Evolutionary conservation across 2,329 filamentous ascomycete genomes (phyloP).

Genomic region (Pseudogymnoascus verrucosus): DNA sequence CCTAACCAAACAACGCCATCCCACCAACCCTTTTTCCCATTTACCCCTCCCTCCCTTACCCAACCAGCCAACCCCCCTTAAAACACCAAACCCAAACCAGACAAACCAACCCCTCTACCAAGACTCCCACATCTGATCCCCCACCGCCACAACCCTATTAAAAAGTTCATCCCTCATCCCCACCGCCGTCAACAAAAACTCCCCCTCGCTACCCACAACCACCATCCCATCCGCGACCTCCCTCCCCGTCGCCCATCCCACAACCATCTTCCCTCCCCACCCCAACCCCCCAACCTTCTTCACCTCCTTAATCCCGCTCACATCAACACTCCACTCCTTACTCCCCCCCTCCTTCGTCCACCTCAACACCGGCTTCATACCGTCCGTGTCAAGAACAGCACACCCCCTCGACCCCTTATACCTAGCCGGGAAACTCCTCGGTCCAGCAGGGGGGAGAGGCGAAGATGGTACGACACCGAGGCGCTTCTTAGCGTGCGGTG

Average conservation of each 20-base stretch:
- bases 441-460: conserved; percentile 47
- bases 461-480: conserved; percentile 56
- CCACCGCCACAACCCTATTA: conserved; percentile 69
- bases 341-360: conserved; percentile 30
- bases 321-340: conserved; percentile 58
- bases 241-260: conserved; percentile 68
- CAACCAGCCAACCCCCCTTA: not conserved
- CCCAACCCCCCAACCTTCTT: conserved; percentile 75
- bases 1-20: not conserved
- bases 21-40: not conserved
- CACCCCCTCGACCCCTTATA: conserved; percentile 65
- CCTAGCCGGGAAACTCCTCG: conserved; percentile 67
- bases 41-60: not conserved
- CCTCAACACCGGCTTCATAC: conserved; percentile 57
- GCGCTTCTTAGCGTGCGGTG: conserved; percentile 57
- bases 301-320: conserved; percentile 63
- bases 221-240: conserved; percentile 65
- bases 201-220: conserved; percentile 50
- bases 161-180: conserved; percentile 69
- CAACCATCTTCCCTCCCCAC: conserved; percentile 77
- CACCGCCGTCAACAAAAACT: conserved; percentile 61
- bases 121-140: conserved; percentile 74
- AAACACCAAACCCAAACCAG: not conserved
- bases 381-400: conserved; percentile 56
- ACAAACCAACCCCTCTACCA: conserved; percentile 42